A percentile compares a stretch with the other conserved stretches of the same genome.
phyloP scores from a whole-genome alignment of 768 basidiomycete species.

The Leccinellum rugosiceps region DNA sequence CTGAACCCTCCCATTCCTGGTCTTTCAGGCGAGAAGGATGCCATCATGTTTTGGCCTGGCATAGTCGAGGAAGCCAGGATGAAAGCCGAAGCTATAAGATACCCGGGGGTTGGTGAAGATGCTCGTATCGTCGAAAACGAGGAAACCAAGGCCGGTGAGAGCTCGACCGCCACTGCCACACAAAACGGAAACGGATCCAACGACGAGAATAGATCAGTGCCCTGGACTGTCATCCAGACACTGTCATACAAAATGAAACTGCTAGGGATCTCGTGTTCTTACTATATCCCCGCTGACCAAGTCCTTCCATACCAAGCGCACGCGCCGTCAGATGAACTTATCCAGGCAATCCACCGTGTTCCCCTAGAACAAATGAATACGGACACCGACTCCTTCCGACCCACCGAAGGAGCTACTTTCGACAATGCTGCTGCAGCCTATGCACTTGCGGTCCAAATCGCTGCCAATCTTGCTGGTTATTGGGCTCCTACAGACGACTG shows the following conservation, averaged over 20 bases:
- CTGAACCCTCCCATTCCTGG: constrained; percentile 50
- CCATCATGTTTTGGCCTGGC: constrained; percentile 74
- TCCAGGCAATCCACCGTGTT: constrained; percentile 46
- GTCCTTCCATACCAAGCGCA: constrained; percentile 78
- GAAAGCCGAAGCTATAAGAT: constrained; percentile 41
- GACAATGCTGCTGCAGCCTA: constrained; percentile 57
- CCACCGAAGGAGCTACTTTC: constrained; percentile 37
- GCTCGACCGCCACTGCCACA: background rate
- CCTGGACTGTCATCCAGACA: constrained; percentile 63
- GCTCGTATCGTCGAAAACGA: background rate
- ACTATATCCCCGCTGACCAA: constrained; percentile 49
- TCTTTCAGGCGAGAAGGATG: constrained; percentile 34
- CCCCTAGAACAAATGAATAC: constrained; percentile 44
- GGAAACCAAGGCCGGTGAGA: constrained; percentile 9
- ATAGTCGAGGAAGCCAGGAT: constrained; percentile 57
- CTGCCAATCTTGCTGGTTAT: constrained; percentile 53
- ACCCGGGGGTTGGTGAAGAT: constrained; percentile 9
- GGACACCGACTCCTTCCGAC: constrained; percentile 51
- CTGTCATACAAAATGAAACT: constrained; percentile 66
- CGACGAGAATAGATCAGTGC: constrained; percentile 26
- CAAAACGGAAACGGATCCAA: constrained; percentile 11
- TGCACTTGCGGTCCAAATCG: constrained; percentile 71
- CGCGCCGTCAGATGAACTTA: constrained; percentile 49
- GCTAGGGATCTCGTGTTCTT: constrained; percentile 51
- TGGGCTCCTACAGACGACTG: constrained; percentile 78